A percentile compares a stretch with the other conserved stretches of the same genome.
Evolutionary conservation across 1,284 basidiomycete species (phyloP).

Genomic region (Quambalaria eucalypti): DNA sequence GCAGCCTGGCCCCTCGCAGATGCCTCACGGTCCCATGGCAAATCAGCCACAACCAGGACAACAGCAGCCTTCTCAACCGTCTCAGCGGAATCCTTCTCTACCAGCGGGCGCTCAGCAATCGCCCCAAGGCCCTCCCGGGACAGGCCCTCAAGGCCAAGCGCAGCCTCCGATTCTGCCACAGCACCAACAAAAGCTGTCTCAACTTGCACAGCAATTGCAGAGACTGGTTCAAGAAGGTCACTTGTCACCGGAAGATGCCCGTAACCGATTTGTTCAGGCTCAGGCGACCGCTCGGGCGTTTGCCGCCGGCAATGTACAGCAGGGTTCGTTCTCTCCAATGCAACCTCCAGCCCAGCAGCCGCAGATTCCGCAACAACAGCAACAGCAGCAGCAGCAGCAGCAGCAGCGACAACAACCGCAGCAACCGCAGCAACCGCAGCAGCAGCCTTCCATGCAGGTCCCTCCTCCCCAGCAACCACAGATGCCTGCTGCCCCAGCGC

Average conservation of each 20-base stretch:
- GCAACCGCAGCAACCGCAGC: conserved; percentile 5
- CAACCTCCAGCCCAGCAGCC: too few species aligned
- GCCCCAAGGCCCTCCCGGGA: too few species aligned
- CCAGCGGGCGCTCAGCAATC: too few species aligned
- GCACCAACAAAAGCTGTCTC: not conserved
- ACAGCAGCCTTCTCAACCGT: conserved; percentile 4
- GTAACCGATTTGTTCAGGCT: conserved; percentile 2
- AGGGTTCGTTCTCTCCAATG: too few species aligned
- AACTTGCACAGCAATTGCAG: conserved; percentile 1
- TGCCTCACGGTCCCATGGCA: too few species aligned
- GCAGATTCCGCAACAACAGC: conserved; percentile 9
- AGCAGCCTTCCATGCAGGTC: conserved; percentile 12
- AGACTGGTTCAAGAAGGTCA: not conserved
- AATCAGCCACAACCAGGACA: not conserved
- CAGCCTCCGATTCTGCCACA: too few species aligned
- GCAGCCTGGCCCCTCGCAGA: not conserved
- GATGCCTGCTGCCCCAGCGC: too few species aligned
- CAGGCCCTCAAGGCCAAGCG: too few species aligned
- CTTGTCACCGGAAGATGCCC: not conserved
- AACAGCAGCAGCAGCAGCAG: not conserved
- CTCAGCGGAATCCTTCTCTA: not conserved
- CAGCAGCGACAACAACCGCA: conserved; percentile 4
- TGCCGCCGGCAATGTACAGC: too few species aligned
- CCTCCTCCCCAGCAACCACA: conserved; percentile 14
- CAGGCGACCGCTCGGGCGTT: conserved; percentile 3